These are phyloP conservation scores for Geoglossum glabrum DNA, from an alignment of 495 filamentous ascomycete genomes.

Conservation along the genomic window DNA sequence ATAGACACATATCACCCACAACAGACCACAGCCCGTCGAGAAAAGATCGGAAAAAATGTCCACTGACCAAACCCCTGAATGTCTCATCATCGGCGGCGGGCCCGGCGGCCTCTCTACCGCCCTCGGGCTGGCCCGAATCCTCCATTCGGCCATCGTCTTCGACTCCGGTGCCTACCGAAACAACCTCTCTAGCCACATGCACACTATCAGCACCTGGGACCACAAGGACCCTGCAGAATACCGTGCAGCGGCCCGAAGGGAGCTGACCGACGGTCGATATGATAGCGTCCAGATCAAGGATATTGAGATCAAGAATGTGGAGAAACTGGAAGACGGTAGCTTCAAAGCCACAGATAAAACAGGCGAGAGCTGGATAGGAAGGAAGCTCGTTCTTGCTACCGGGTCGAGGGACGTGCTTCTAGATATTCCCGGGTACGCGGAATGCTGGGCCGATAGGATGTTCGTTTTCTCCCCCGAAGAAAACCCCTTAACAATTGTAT, in stretches of 20 bases:
- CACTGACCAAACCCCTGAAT: slow-evolving; percentile 19
- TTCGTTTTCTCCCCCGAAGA: slow-evolving; percentile 8
- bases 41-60: too few relatives aligned
- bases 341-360: slow-evolving; percentile 20
- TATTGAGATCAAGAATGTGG: slow-evolving; percentile 13
- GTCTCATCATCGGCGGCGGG: slow-evolving; percentile 35
- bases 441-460: slow-evolving; percentile 25
- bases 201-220: slow-evolving; percentile 30
- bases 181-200: slow-evolving; percentile 24
- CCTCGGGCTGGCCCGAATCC: slow-evolving; percentile 25
- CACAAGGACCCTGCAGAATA: slow-evolving; percentile 22
- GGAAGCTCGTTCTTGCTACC: slow-evolving; percentile 29
- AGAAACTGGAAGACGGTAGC: slow-evolving; percentile 8
- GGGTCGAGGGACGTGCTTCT: slow-evolving; percentile 22
- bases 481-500: neutral
- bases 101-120: slow-evolving; percentile 34
- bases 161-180: slow-evolving; percentile 32
- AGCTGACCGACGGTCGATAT: slow-evolving; percentile 23
- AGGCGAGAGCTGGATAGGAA: slow-evolving; percentile 18
- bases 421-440: slow-evolving; percentile 20
- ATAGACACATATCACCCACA: too few relatives aligned
- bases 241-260: slow-evolving; percentile 15
- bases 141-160: slow-evolving; percentile 28
- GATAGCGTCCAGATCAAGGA: slow-evolving; percentile 19
- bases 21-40: too few relatives aligned